Evolutionary conservation across 169 alveolate species (phyloP).

Genomic region (Plasmodium fragile): DNA sequence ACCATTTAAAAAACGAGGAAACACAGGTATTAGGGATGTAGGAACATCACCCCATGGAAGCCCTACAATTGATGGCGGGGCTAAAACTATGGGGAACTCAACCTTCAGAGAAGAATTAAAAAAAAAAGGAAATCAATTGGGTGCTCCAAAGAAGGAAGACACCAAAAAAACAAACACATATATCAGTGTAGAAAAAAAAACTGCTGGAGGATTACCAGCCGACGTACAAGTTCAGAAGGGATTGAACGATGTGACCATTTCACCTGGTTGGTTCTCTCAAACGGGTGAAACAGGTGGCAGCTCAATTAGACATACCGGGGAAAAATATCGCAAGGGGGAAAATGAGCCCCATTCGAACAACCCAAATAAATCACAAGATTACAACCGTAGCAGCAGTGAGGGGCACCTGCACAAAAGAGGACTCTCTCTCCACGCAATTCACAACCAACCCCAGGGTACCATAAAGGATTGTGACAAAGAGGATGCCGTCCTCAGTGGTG

Average conservation of each 20-base stretch:
- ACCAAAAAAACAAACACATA: not conserved
- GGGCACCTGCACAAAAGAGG: not conserved
- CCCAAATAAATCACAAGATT: not conserved
- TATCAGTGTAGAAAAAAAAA: not conserved
- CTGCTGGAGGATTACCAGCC: not conserved
- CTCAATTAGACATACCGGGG: not conserved
- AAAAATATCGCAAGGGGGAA: not conserved
- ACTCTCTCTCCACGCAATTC: not conserved
- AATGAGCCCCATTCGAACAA: not conserved
- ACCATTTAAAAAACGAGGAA: too few species aligned
- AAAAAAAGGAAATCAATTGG: not conserved
- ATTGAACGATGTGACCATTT: not conserved
- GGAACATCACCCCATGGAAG: too few species aligned
- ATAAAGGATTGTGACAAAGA: not conserved
- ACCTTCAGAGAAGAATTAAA: not conserved
- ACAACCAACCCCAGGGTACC: not conserved
- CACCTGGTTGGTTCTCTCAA: not conserved
- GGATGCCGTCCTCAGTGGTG: not conserved
- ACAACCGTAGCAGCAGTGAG: not conserved
- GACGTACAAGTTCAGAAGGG: not conserved
- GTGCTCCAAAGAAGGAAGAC: not conserved
- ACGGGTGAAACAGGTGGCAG: not conserved
- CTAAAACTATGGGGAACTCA: not conserved
- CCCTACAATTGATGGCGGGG: too few species aligned
- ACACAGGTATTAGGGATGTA: too few species aligned